These are phyloP conservation scores for Candida freyschussii DNA, from an alignment of 1,139 yeast species.

Conservation along the genomic window DNA sequence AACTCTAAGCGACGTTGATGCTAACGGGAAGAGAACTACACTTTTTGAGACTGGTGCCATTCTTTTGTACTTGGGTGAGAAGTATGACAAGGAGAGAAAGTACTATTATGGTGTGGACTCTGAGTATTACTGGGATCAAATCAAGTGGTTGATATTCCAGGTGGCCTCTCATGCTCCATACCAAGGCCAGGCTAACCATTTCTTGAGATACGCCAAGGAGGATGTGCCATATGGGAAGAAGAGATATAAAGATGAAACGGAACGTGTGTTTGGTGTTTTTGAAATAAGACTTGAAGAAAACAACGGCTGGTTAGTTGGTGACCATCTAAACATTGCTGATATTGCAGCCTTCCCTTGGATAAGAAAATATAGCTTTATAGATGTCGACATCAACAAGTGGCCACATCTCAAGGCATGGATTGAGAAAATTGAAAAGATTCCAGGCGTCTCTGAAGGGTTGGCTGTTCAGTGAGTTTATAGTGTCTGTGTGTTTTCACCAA, in stretches of 20 bases:
- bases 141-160: constrained; percentile 52
- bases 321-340: constrained; percentile 49
- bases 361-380: constrained; percentile 23
- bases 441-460: constrained; percentile 25
- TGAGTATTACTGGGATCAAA: constrained; percentile 44
- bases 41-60: constrained; percentile 59
- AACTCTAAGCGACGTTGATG: constrained; percentile 43
- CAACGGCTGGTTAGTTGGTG: constrained; percentile 48
- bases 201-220: constrained; percentile 38
- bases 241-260: constrained; percentile 46
- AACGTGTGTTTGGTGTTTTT: constrained; percentile 48
- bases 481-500: too few relatives aligned
- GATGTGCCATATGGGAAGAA: constrained; percentile 48
- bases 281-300: constrained; percentile 42
- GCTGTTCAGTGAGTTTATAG: constrained; percentile 2
- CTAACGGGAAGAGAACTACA: constrained; percentile 34
- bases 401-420: constrained; percentile 44
- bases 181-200: constrained; percentile 56
- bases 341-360: constrained; percentile 40
- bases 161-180: constrained; percentile 58
- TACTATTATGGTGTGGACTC: constrained; percentile 43
- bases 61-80: constrained; percentile 49
- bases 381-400: constrained; percentile 37
- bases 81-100: constrained; percentile 49
- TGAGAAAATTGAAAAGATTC: constrained; percentile 33